These are phyloP conservation scores for Metschnikowia amazonensis DNA, from an alignment of 805 yeast species.

Conservation along the genomic window DNA sequence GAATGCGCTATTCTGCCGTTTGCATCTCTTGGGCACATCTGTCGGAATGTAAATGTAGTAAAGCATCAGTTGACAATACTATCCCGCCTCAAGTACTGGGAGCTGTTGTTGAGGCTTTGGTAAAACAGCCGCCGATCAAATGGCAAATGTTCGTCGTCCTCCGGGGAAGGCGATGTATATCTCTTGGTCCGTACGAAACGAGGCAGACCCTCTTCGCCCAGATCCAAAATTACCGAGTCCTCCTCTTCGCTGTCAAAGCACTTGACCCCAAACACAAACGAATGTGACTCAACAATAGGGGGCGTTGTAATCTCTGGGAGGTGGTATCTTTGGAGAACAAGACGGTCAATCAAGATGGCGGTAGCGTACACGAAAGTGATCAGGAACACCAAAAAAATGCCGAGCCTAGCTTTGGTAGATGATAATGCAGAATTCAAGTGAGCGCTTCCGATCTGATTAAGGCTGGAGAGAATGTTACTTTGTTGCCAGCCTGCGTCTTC, in stretches of 20 bases:
- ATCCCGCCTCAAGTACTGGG: conserved; percentile 41
- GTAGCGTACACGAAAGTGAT: neutral
- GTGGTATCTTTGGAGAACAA: conserved; percentile 1
- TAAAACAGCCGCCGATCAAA: conserved; percentile 22
- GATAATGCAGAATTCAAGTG: neutral
- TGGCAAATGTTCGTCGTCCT: conserved; percentile 10
- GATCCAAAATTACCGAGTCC: neutral
- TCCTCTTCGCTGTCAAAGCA: neutral
- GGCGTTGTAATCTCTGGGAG: conserved; percentile 1
- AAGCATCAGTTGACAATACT: conserved; percentile 29
- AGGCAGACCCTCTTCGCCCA: conserved; percentile 3
- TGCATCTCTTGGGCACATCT: conserved; percentile 22
- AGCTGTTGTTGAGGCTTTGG: conserved; percentile 36
- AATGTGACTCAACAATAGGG: neutral
- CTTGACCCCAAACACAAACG: neutral
- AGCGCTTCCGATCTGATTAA: neutral
- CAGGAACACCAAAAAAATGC: conserved; percentile 2
- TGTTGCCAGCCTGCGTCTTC: neutral
- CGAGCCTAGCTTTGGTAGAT: neutral
- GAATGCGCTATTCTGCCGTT: neutral
- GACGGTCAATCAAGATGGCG: neutral
- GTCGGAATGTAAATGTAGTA: conserved; percentile 34
- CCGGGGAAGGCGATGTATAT: conserved; percentile 10
- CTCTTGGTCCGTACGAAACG: neutral
- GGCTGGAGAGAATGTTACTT: neutral